A percentile compares a stretch with the other conserved stretches of the same genome.
Conservation (phyloP, 176 grass and related monocot species). For the Carex pumila region DNA sequence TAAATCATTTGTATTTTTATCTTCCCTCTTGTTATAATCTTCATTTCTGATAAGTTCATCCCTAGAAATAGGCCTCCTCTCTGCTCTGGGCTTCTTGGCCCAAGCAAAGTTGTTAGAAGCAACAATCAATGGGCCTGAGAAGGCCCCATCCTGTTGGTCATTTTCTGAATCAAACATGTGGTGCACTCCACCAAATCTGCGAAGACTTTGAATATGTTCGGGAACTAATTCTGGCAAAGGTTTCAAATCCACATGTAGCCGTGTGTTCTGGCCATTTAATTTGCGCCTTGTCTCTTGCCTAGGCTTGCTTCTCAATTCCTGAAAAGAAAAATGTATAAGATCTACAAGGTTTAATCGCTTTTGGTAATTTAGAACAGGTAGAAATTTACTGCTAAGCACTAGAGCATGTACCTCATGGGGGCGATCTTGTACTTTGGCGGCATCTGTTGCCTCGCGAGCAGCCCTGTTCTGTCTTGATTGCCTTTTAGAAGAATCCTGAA, state of each 20-base stretch:
- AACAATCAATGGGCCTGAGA: constrained; percentile 70
- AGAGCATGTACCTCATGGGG: not conserved
- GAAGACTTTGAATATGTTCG: constrained; percentile 19
- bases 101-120: constrained; percentile 69
- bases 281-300: constrained; percentile 29
- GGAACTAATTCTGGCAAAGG: constrained; percentile 24
- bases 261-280: constrained; percentile 35
- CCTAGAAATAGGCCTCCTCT: constrained; percentile 49
- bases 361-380: not conserved
- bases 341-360: not conserved
- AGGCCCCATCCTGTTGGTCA: constrained; percentile 44
- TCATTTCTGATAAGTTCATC: constrained; percentile 29
- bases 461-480: constrained; percentile 52
- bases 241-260: constrained; percentile 43
- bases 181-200: constrained; percentile 23
- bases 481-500: constrained; percentile 48
- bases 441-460: constrained; percentile 25
- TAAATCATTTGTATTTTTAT: constrained; percentile 14
- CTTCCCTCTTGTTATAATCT: constrained; percentile 22
- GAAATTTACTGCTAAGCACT: not conserved
- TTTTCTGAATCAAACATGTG: constrained; percentile 33
- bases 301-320: constrained; percentile 40
- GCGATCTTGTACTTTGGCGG: not conserved
- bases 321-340: constrained; percentile 24
- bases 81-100: constrained; percentile 64